phyloP scores from a whole-genome alignment of 1,284 basidiomycete genomes.

The Xerocomus nothofagi region DNA sequence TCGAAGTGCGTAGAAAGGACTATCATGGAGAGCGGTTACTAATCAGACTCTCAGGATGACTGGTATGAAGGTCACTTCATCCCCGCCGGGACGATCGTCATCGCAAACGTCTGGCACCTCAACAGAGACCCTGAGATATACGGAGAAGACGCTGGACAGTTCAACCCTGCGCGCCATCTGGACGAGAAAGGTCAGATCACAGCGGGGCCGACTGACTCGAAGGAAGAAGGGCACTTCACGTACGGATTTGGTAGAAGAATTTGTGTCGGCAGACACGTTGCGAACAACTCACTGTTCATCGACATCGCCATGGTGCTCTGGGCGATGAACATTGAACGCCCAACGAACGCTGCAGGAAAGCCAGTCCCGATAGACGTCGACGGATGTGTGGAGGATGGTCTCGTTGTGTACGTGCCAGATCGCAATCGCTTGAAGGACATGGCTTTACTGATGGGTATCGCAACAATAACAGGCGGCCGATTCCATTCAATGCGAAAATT shows the following conservation, averaged over 20 bases:
- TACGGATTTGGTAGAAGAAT: slow-evolving; percentile 10
- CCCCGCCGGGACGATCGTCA: slow-evolving; percentile 16
- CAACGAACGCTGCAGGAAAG: not conserved
- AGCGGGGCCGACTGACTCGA: not conserved
- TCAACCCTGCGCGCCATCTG: slow-evolving; percentile 9
- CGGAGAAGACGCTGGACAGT: slow-evolving; percentile 10
- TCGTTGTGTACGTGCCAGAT: slow-evolving; percentile 1
- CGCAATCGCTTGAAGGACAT: no score
- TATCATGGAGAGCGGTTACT: not conserved
- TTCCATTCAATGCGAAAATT: slow-evolving; percentile 4
- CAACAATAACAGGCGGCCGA: not conserved
- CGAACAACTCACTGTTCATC: slow-evolving; percentile 25
- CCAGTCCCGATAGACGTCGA: slow-evolving; percentile 9
- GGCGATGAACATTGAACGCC: slow-evolving; percentile 4
- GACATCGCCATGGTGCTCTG: slow-evolving; percentile 9
- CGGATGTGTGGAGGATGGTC: slow-evolving; percentile 8
- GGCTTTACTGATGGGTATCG: not conserved
- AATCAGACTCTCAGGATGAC: slow-evolving; percentile 6
- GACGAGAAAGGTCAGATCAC: not conserved
- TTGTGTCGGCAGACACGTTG: slow-evolving; percentile 12
- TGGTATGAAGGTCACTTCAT: slow-evolving; percentile 20
- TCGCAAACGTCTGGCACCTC: slow-evolving; percentile 19
- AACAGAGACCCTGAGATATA: slow-evolving; percentile 12
- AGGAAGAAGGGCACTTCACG: slow-evolving; percentile 5
- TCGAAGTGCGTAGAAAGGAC: not conserved